phyloP scores from a whole-genome alignment of 192 early-diverging fungal species.

The Endogone sp. region DNA sequence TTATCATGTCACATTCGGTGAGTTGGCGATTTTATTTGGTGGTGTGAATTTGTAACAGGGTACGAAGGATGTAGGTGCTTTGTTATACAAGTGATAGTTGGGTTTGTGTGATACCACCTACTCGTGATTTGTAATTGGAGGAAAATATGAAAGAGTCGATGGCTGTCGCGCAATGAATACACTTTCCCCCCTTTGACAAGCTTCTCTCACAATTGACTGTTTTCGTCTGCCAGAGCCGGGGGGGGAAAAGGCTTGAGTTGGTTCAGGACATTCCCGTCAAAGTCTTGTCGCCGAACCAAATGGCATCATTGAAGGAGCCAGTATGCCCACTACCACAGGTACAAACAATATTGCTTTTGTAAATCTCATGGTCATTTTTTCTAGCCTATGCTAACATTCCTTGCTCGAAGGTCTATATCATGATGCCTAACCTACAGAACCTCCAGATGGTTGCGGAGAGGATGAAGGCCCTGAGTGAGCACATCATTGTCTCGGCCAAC shows the following conservation, averaged over 20 bases:
- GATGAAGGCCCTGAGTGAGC: constrained; percentile 56
- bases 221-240: constrained; percentile 31
- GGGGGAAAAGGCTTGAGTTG: constrained; percentile 31
- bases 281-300: constrained; percentile 45
- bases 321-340: neutral
- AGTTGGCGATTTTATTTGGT: constrained; percentile 41
- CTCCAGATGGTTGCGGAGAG: constrained; percentile 64
- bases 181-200: too few species aligned
- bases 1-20: constrained; percentile 38
- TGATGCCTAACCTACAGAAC: constrained; percentile 67
- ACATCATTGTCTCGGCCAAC: constrained; percentile 68
- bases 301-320: constrained; percentile 55
- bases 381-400: constrained; percentile 25
- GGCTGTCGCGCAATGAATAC: too few species aligned
- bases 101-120: too few species aligned
- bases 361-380: constrained; percentile 12
- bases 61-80: too few species aligned
- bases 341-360: constrained; percentile 22
- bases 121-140: too few species aligned
- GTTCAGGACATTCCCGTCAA: constrained; percentile 62
- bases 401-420: constrained; percentile 59
- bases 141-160: too few species aligned
- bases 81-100: too few species aligned
- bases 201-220: constrained; percentile 27
- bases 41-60: constrained; percentile 13